Evolutionary conservation across 208 protist species (phyloP).

Genomic region (Porcisia deanei): DNA sequence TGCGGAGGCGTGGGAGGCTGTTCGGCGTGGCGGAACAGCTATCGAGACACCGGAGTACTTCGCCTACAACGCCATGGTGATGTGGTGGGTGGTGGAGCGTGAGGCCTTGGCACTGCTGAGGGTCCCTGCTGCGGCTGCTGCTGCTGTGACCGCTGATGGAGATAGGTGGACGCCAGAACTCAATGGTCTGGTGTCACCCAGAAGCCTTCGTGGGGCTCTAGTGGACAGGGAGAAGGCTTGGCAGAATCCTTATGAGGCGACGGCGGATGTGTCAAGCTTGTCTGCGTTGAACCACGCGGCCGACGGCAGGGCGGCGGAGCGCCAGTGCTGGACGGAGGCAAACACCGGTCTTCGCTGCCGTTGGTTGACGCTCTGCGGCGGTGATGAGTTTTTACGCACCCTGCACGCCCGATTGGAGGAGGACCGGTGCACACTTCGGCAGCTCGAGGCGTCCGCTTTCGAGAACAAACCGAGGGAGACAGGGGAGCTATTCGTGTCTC

Average conservation of each 20-base stretch:
- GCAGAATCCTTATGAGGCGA: not conserved
- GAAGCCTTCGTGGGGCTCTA: not conserved
- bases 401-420: not conserved
- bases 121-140: not conserved
- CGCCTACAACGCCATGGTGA: conserved; percentile 38
- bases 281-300: not conserved
- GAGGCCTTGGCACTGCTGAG: conserved; percentile 8
- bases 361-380: conserved; percentile 22
- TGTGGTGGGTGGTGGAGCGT: conserved; percentile 62
- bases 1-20: conserved; percentile 46
- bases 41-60: conserved; percentile 42
- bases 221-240: not conserved
- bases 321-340: conserved; percentile 16
- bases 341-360: conserved; percentile 11
- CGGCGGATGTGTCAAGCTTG: not conserved
- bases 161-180: too few relatives aligned
- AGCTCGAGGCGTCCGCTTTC: conserved; percentile 1
- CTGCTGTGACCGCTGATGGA: not conserved
- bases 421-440: conserved; percentile 11
- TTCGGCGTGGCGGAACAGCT: conserved; percentile 40
- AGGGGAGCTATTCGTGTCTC: not conserved
- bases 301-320: not conserved
- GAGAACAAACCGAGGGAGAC: not conserved
- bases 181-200: not conserved
- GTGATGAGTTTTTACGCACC: conserved; percentile 14